A percentile compares a stretch with the other conserved stretches of the same genome.
phyloP scores from a whole-genome alignment of 202 grass and related monocot genomes.

The Panicum virgatum region DNA sequence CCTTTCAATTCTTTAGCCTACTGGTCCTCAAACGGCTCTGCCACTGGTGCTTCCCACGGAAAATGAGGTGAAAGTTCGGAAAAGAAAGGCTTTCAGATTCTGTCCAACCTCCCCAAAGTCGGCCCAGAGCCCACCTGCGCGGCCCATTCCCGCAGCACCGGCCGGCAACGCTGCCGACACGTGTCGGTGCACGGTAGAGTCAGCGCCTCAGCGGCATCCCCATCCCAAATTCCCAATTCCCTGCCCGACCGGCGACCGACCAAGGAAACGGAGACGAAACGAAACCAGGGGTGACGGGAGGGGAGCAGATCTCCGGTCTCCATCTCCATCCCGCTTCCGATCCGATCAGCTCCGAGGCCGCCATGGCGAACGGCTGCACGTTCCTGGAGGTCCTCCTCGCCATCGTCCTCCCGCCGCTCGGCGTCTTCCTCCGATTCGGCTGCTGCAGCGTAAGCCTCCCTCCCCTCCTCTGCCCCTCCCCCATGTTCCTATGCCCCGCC shows the following conservation, averaged over 20 bases:
- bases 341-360: neutral
- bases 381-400: slow-evolving; percentile 82
- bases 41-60: no score
- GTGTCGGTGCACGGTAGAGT: neutral
- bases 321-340: neutral
- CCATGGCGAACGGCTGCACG: slow-evolving; percentile 64
- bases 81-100: neutral
- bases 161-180: no score
- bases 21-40: no score
- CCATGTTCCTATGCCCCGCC: neutral
- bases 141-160: neutral
- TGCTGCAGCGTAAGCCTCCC: slow-evolving; percentile 57
- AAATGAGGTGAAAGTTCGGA: neutral
- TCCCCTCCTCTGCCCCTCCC: no score
- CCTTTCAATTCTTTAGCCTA: no score
- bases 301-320: neutral
- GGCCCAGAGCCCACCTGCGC: neutral
- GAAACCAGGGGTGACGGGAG: neutral
- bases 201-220: neutral
- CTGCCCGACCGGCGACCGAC: neutral
- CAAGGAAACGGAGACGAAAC: neutral
- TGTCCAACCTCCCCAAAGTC: neutral
- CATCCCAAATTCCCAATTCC: neutral
- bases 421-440: slow-evolving; percentile 78
- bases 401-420: slow-evolving; percentile 72